These are phyloP conservation scores for Juncus inflexus DNA, from an alignment of 176 grass and related monocot genomes.

Conservation along the genomic window DNA sequence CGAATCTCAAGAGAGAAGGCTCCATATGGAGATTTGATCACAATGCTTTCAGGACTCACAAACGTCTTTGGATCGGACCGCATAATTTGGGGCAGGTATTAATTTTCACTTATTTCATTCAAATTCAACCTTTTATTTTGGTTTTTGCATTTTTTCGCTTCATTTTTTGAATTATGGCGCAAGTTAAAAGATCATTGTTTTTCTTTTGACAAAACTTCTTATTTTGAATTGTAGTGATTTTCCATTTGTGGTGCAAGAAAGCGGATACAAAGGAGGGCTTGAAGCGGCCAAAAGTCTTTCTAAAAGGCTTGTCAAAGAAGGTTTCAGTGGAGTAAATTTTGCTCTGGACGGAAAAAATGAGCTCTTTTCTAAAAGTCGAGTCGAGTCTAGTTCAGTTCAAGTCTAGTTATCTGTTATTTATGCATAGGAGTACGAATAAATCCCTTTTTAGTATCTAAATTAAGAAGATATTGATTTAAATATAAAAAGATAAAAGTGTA, in stretches of 20 bases:
- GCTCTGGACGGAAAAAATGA: conserved; percentile 15
- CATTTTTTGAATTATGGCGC: no score
- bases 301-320: conserved; percentile 27
- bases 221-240: conserved; percentile 57
- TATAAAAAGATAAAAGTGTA: no score
- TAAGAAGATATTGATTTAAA: no score
- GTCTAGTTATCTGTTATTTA: no score
- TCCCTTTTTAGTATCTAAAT: no score
- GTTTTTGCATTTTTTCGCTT: no score
- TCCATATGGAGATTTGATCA: conserved; percentile 65
- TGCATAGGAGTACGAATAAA: no score
- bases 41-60: conserved; percentile 52
- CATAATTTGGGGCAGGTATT: conserved; percentile 88
- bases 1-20: conserved; percentile 61
- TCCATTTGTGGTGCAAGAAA: conserved; percentile 63
- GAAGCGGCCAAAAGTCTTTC: conserved; percentile 44
- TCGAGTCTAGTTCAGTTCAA: not conserved
- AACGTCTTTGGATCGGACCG: conserved; percentile 58
- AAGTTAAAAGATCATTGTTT: not conserved
- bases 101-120: not conserved
- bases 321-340: not conserved
- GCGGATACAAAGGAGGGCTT: conserved; percentile 73
- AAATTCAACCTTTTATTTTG: no score
- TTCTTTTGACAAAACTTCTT: not conserved
- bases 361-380: conserved; percentile 13